A percentile compares a stretch with the other conserved stretches of the same genome.
phyloP scores from a whole-genome alignment of 2,329 filamentous ascomycete genomes.

The Macrophomina tecta region DNA sequence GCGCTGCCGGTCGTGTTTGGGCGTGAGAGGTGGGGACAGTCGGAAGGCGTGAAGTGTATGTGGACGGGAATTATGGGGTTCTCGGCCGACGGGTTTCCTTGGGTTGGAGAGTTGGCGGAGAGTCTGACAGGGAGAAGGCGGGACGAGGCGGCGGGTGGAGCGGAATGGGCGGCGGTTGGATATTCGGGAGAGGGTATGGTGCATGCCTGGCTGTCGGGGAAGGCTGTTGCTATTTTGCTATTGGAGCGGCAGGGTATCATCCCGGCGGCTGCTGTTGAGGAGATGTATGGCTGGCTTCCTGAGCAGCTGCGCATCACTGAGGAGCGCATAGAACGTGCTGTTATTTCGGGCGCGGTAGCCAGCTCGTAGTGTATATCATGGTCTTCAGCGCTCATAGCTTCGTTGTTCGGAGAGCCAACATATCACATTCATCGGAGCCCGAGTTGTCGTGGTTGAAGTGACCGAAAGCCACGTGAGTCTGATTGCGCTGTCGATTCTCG shows the following conservation, averaged over 20 bases:
- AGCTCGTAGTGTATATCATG: no score
- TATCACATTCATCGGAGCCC: no score
- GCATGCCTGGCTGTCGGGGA: constrained; percentile 32
- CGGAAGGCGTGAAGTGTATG: constrained; percentile 42
- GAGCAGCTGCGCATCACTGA: constrained; percentile 19
- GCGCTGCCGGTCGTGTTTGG: constrained; percentile 30
- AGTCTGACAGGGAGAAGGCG: constrained; percentile 39
- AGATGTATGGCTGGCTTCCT: not conserved
- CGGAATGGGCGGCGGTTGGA: constrained; percentile 35
- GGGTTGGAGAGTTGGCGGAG: constrained; percentile 54
- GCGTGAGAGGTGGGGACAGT: constrained; percentile 30
- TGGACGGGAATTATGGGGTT: constrained; percentile 60
- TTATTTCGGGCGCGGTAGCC: not conserved
- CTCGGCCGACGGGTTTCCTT: constrained; percentile 57
- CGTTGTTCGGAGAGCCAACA: no score
- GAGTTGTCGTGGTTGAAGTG: no score
- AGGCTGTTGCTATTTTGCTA: constrained; percentile 32
- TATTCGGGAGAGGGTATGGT: constrained; percentile 33
- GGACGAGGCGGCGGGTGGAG: constrained; percentile 37
- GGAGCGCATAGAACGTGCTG: not conserved
- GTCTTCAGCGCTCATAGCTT: no score
- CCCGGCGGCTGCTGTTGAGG: not conserved
- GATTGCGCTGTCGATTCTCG: no score
- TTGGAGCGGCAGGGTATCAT: constrained; percentile 29
- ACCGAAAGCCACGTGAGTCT: no score